These are phyloP conservation scores for Plasmodium relictum DNA, from an alignment of 169 alveolate genomes.

Conservation along the genomic window DNA sequence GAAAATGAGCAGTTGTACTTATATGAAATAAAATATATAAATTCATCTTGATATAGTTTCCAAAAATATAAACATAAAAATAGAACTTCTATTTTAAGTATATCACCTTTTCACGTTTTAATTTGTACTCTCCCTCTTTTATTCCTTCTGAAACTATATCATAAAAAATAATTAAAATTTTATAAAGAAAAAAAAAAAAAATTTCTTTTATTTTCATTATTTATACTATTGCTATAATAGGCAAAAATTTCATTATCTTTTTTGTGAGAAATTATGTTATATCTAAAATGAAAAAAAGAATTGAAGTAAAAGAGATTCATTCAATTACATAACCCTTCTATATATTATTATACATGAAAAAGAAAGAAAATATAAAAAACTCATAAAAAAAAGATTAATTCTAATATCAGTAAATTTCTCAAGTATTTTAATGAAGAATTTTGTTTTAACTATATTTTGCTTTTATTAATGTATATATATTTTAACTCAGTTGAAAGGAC, in stretches of 20 bases:
- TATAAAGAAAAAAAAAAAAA: not conserved
- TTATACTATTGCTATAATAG: constrained; percentile 45
- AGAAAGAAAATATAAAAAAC: not conserved
- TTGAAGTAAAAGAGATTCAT: no score
- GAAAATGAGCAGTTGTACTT: no score
- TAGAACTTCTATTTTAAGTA: not conserved
- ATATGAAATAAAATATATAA: no score
- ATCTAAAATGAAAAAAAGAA: no score
- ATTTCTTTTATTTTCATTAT: constrained; percentile 1
- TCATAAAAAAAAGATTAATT: no score
- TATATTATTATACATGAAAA: no score
- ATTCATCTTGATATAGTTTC: no score
- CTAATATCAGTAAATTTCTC: no score
- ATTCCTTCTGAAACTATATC: constrained; percentile 52
- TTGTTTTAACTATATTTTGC: not conserved
- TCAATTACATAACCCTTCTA: no score
- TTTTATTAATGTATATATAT: not conserved
- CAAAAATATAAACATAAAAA: not conserved
- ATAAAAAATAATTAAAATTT: no score
- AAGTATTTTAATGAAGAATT: no score
- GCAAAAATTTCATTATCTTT: constrained; percentile 13
- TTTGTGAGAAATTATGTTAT: not conserved
- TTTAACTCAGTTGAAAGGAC: constrained; percentile 5
- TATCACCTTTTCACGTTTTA: constrained; percentile 38
- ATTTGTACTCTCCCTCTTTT: constrained; percentile 55